phyloP scores from a whole-genome alignment of 2,329 filamentous ascomycete genomes.

The Tolypocladium ovalisporum region DNA sequence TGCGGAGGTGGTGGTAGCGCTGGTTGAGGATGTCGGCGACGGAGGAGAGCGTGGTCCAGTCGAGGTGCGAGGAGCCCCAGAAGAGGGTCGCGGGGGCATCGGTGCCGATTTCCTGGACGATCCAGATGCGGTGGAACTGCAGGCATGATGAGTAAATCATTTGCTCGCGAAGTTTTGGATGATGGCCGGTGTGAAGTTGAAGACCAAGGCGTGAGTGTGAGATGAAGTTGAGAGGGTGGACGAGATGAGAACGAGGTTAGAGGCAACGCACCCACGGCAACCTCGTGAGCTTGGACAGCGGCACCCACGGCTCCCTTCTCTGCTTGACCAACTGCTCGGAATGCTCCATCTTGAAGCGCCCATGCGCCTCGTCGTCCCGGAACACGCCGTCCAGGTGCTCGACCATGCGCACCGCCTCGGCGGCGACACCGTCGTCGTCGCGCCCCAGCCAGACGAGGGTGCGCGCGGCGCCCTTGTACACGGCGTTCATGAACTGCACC shows the following conservation, averaged over 20 bases:
- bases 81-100: constrained; percentile 19
- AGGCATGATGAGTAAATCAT: background rate
- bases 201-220: background rate
- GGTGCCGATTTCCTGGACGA: constrained; percentile 26
- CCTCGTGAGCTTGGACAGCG: constrained; percentile 19
- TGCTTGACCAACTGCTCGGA: constrained; percentile 18
- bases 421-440: constrained; percentile 15
- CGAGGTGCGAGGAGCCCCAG: constrained; percentile 20
- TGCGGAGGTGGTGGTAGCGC: constrained; percentile 19
- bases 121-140: constrained; percentile 25
- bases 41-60: constrained; percentile 20
- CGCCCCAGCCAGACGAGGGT: constrained; percentile 25
- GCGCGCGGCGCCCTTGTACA: constrained; percentile 20
- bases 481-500: constrained; percentile 26
- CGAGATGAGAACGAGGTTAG: too few relatives aligned
- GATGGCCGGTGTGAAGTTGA: background rate
- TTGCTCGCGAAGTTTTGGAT: background rate
- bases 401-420: constrained; percentile 16
- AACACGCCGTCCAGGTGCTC: constrained; percentile 17
- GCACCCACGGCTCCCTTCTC: constrained; percentile 16
- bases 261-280: constrained; percentile 19
- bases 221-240: background rate
- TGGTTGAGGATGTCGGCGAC: constrained; percentile 20
- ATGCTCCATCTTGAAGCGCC: constrained; percentile 15
- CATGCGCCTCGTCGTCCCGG: constrained; percentile 16